Conservation (phyloP, 345 rosid genomes). For the Eucalyptus lansdowneana region DNA sequence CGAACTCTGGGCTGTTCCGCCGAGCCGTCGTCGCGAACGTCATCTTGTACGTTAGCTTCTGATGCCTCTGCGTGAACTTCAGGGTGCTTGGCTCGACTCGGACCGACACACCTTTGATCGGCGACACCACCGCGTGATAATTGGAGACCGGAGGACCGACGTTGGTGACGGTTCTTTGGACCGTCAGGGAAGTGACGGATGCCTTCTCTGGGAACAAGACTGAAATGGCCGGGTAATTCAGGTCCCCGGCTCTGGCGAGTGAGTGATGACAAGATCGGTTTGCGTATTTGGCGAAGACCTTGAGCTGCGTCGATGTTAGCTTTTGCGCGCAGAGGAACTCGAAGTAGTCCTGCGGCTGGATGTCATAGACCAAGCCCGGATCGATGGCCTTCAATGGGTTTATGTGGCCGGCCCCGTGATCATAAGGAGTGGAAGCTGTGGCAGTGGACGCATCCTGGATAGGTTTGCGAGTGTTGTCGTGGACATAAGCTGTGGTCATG, state of each 20-base stretch:
- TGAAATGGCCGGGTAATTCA: slow-evolving; percentile 90
- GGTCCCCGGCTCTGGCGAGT: slow-evolving; percentile 44
- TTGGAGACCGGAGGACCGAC: slow-evolving; percentile 58
- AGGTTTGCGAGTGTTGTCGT: slow-evolving; percentile 51
- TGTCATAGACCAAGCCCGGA: slow-evolving; percentile 84
- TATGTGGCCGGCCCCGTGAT: slow-evolving; percentile 87
- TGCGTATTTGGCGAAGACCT: slow-evolving; percentile 52
- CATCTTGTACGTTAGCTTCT: slow-evolving; percentile 61
- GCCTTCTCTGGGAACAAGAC: slow-evolving; percentile 47
- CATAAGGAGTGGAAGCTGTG: slow-evolving; percentile 50
- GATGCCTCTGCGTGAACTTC: slow-evolving; percentile 48
- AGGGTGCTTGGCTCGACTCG: slow-evolving; percentile 45
- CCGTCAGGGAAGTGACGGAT: slow-evolving; percentile 15
- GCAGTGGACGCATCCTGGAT: slow-evolving; percentile 46
- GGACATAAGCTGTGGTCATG: slow-evolving; percentile 92
- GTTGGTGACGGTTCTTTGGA: slow-evolving; percentile 65
- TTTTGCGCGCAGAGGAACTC: slow-evolving; percentile 83
- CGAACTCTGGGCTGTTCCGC: slow-evolving; percentile 58
- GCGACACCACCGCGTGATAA: slow-evolving; percentile 51
- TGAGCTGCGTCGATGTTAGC: slow-evolving; percentile 40
- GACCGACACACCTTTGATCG: slow-evolving; percentile 49
- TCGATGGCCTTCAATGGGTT: slow-evolving; percentile 67
- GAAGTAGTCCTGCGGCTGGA: slow-evolving; percentile 61
- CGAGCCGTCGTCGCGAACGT: slow-evolving; percentile 37
- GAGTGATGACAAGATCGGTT: slow-evolving; percentile 56